Evolutionary conservation across 2,329 filamentous ascomycete genomes (phyloP).

Genomic region (Penicillium sp.): DNA sequence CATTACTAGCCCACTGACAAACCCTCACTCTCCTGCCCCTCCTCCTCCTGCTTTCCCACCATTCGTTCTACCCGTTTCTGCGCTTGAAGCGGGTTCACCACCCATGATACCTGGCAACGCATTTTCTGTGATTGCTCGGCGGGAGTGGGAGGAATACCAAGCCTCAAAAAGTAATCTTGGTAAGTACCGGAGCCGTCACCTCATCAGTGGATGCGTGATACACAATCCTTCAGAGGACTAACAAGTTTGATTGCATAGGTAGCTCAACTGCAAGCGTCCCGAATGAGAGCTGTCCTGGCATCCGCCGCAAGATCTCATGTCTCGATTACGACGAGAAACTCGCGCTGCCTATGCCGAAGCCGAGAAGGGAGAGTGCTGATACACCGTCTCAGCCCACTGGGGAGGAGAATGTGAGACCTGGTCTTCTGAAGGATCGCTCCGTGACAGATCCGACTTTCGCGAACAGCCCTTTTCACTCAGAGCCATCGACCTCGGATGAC

Average conservation of each 20-base stretch:
- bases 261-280: background rate
- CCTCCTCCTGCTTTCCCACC: background rate
- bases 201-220: too few relatives aligned
- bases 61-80: background rate
- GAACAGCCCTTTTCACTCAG: background rate
- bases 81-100: background rate
- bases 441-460: slow-evolving; percentile 12
- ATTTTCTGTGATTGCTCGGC: slow-evolving; percentile 22
- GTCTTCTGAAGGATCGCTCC: slow-evolving; percentile 14
- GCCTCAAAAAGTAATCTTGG: slow-evolving; percentile 3
- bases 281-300: slow-evolving; percentile 1
- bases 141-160: slow-evolving; percentile 2
- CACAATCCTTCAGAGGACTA: background rate
- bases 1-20: background rate
- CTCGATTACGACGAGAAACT: slow-evolving; percentile 27
- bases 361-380: slow-evolving; percentile 4
- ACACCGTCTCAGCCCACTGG: background rate
- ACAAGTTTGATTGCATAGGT: background rate
- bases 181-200: background rate
- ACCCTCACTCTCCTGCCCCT: background rate
- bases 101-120: slow-evolving; percentile 24
- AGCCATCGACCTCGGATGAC: background rate
- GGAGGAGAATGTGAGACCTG: slow-evolving; percentile 2
- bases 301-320: slow-evolving; percentile 14
- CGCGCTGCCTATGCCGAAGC: slow-evolving; percentile 30